Base-by-base conservation (phyloP, 768 basidiomycete genomes). In the Amanita pallidorosea region DNA sequence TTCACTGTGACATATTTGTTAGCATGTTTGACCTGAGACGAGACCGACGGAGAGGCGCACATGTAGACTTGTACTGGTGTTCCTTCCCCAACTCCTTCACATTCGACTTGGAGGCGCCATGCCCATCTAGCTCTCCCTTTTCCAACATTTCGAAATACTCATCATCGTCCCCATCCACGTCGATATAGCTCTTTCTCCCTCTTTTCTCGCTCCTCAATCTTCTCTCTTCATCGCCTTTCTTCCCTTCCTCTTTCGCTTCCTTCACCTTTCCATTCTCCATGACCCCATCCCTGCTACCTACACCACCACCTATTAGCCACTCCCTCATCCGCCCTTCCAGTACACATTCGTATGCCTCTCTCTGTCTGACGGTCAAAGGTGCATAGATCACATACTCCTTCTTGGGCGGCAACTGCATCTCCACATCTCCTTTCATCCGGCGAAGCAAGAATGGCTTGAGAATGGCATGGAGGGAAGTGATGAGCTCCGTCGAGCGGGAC, bases 321-420 rank as follows among this genome's bases (percentile, higher is more conserved):
- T 73, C 69, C 13, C 93, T 75, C 22, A 95, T 69, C 3, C 74
- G 77, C 0, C 89, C 83, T 18, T 77, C 73, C 13, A 94, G 70
- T 15, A 94, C 80, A 4, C 78, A 77, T 52, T 92, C 83, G 58
- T 95, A 97, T 22, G 95, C 69, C 52, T 87, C 80, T n/a, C 83
- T 80, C 61, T 98, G 96, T 47, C 75, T 74, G 22, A 79, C 69
- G 49, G 83, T 96, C 6, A 97, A 70, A 0, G 93, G 92, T 0
- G 92, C 92, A 54, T 94, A 95, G 0, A 98, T 75, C 2, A 97
- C 80, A 58, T 99, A 99, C 65, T 93, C 90, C 64, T 93, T 93
- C 69, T 91, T 92, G 2, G 88, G 88, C 0, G 96, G 96, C 4
- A 98, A 70, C 22, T 75, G 69, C 50, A 77, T 75, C 53, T 79